phyloP scores from a whole-genome alignment of 176 grass and related monocot species.

The Chloris gayana region DNA sequence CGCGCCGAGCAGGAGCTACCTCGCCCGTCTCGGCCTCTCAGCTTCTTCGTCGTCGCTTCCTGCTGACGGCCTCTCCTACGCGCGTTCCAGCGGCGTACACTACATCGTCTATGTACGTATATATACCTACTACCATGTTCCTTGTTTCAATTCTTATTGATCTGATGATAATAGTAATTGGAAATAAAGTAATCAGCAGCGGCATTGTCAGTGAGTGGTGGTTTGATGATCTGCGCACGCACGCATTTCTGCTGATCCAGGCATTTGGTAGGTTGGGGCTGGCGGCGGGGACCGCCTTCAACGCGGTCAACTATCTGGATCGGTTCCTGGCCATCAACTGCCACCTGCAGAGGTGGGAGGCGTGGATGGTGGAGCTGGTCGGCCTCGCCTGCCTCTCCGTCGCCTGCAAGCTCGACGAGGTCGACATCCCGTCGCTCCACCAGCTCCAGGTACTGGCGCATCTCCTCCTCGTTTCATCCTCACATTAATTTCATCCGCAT shows the following conservation, averaged over 20 bases:
- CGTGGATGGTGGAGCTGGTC: constrained; percentile 91
- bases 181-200: too few species aligned
- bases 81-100: constrained; percentile 50
- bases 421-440: constrained; percentile 61
- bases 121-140: too few species aligned
- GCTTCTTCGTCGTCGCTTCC: not conserved
- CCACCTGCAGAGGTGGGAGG: constrained; percentile 66
- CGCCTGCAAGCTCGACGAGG: constrained; percentile 81
- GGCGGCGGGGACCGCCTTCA: constrained; percentile 46
- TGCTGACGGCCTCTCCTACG: constrained; percentile 1
- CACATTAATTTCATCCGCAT: too few species aligned
- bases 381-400: constrained; percentile 73
- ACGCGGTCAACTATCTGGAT: constrained; percentile 77
- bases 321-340: constrained; percentile 80
- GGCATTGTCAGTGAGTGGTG: too few species aligned
- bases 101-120: constrained; percentile 72
- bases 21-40: not conserved
- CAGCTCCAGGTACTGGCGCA: constrained; percentile 59
- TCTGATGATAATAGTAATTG: too few species aligned
- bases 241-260: constrained; percentile 43
- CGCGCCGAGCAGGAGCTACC: constrained; percentile 42
- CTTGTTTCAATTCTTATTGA: too few species aligned
- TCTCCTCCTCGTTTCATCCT: not conserved
- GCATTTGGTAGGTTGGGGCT: constrained; percentile 49
- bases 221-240: not conserved